These are phyloP conservation scores for Debaryomyces maramus DNA, from an alignment of 805 yeast species.

Conservation along the genomic window DNA sequence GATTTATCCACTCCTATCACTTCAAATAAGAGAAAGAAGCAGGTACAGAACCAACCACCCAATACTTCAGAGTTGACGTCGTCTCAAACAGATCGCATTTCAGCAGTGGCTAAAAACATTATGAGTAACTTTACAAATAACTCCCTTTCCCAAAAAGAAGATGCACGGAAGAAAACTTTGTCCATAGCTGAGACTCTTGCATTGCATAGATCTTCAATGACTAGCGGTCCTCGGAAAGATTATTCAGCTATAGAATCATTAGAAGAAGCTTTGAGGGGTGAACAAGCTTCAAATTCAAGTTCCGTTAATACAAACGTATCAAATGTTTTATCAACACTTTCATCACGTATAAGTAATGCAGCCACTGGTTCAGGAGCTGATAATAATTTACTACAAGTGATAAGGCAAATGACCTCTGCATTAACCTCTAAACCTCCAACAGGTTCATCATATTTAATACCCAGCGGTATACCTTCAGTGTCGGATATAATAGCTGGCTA, in stretches of 20 bases:
- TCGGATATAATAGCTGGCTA: conserved; percentile 23
- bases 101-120: conserved; percentile 12
- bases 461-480: conserved; percentile 12
- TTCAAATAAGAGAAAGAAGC: conserved; percentile 1
- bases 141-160: conserved; percentile 4
- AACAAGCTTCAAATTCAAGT: conserved; percentile 6
- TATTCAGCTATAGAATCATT: conserved; percentile 28
- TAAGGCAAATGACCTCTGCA: conserved; percentile 39
- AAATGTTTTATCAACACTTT: conserved; percentile 30
- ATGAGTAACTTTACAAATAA: conserved; percentile 7
- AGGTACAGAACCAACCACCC: not conserved
- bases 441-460: conserved; percentile 11
- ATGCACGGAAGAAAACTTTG: conserved; percentile 26
- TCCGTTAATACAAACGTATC: conserved; percentile 32
- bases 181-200: conserved; percentile 65
- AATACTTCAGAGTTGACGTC: not conserved
- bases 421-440: conserved; percentile 18
- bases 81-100: conserved; percentile 4
- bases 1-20: conserved; percentile 6
- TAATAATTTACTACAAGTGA: conserved; percentile 34
- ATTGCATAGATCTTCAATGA: conserved; percentile 48
- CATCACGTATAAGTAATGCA: conserved; percentile 29
- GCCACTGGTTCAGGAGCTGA: conserved; percentile 19
- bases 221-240: conserved; percentile 25
- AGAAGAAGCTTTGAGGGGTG: conserved; percentile 22